Base-by-base conservation (phyloP, 116 monocot genomes). In the Trichopus zeylanicus region DNA sequence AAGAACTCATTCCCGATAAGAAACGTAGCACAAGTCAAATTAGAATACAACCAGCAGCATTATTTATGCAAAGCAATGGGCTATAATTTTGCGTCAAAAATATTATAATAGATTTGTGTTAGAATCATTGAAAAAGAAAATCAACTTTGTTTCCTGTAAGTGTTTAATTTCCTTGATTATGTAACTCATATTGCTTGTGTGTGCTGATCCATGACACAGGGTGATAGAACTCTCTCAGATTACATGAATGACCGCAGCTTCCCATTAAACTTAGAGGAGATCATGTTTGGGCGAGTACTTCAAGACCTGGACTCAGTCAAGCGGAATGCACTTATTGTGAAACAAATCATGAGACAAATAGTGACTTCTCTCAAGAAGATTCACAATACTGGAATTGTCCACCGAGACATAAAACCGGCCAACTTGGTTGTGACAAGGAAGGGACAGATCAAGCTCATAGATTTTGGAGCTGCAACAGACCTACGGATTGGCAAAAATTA, bases 401-500 rank as follows among this genome's bases (percentile, higher is more conserved):
- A 88, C 59, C 76, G 93, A 42, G 93, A 93, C 74, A 93, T 93
- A 16, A 93, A 93, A 49, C 93, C 88, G 20, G 49, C 93, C 20
- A 93, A 93, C 56, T 71, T 88, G 37, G 93, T 89, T 0, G 82
- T 93, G 32, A 93, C 89, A 10, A 78, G 55, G 34, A 88, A 88
- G 59, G 89, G 88, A 13, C 59, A 83, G 65, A 88, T 93, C 60
- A 93, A 93, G 57, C 85, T 88, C 47, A 93, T 93, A 64, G 93
- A 93, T 53, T 93, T 93, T 57, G 93, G 85, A 1, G 93, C 93
- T 27, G 88, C 93, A 8, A 77, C 93, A 19, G 88, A 93, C 57
- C 93, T 93, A 56, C 88, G 93, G 2, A 83, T 93, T 23, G 93
- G 93, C 23, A 93, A 93, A 75, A 93, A 93, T 65, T 88, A 80